Evolutionary conservation across 257 asterid species (phyloP).

Genomic region (Rhazya stricta): DNA sequence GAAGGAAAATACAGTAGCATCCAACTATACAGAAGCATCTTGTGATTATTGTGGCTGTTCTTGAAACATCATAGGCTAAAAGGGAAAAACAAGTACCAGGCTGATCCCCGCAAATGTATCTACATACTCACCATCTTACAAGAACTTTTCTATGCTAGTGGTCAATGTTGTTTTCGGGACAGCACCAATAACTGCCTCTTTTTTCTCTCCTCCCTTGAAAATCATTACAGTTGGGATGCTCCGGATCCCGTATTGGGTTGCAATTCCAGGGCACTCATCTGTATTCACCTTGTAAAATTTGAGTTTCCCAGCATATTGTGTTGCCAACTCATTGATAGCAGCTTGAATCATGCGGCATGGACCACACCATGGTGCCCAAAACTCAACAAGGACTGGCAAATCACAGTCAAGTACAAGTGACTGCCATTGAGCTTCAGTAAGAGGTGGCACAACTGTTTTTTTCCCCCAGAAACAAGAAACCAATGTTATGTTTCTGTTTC

Average conservation of each 20-base stretch:
- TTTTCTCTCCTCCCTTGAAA: slow-evolving; percentile 82
- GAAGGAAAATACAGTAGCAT: slow-evolving; percentile 21
- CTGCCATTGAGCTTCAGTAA: slow-evolving; percentile 59
- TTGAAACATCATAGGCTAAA: slow-evolving; percentile 19
- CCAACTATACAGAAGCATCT: slow-evolving; percentile 54
- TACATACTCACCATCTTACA: slow-evolving; percentile 38
- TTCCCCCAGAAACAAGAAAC: slow-evolving; percentile 19
- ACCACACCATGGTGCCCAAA: slow-evolving; percentile 99
- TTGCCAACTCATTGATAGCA: slow-evolving; percentile 69
- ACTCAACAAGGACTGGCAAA: slow-evolving; percentile 75
- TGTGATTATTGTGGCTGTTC: slow-evolving; percentile 27
- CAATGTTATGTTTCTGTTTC: background rate
- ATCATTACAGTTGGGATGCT: slow-evolving; percentile 93
- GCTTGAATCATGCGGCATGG: slow-evolving; percentile 97
- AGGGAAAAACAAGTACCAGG: slow-evolving; percentile 21
- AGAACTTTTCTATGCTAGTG: slow-evolving; percentile 71
- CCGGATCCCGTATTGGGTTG: slow-evolving; percentile 75
- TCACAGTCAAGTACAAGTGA: slow-evolving; percentile 45
- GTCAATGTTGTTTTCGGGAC: slow-evolving; percentile 70
- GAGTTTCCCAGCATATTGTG: slow-evolving; percentile 63
- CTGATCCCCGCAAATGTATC: slow-evolving; percentile 18
- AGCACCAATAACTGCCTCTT: slow-evolving; percentile 86
- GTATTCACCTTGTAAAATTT: slow-evolving; percentile 89
- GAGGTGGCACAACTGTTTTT: slow-evolving; percentile 52
- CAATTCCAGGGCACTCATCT: slow-evolving; percentile 70